Evolutionary conservation across 2,329 filamentous ascomycete species (phyloP).

Genomic region (Fusarium bulbicola): DNA sequence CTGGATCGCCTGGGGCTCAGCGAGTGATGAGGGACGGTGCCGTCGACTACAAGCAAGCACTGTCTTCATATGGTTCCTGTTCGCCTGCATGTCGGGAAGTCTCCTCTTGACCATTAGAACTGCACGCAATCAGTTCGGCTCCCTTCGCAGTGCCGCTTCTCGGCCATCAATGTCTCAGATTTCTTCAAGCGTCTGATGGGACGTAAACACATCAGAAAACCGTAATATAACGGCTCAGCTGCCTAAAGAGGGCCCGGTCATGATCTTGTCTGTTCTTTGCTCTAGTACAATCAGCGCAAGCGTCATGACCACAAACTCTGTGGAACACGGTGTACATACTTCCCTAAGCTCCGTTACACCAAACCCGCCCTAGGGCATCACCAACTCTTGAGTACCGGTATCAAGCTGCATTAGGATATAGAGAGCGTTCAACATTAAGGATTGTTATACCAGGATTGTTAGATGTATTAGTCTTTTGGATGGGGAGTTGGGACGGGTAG

Average conservation of each 20-base stretch:
- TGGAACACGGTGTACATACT: not conserved
- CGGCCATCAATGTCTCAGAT: conserved; percentile 67
- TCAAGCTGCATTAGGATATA: conserved; percentile 9
- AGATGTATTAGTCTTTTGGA: conserved; percentile 15
- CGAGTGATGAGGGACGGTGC: conserved; percentile 70
- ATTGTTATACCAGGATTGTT: conserved; percentile 9
- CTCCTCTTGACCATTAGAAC: conserved; percentile 65
- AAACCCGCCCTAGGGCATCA: not conserved
- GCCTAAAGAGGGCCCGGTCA: not conserved
- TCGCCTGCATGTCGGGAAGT: conserved; percentile 66
- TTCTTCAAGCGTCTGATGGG: conserved; percentile 51
- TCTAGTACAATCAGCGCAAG: not conserved
- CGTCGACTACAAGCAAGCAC: conserved; percentile 78
- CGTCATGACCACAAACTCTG: not conserved
- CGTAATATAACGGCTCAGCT: not conserved
- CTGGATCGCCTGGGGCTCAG: conserved; percentile 71
- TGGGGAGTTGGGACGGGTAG: not conserved
- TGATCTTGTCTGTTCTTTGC: not conserved
- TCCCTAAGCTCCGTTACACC: not conserved
- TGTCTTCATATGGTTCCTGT: conserved; percentile 84
- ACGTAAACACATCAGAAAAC: not conserved
- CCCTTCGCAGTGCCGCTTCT: conserved; percentile 49
- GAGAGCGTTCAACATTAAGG: conserved; percentile 4
- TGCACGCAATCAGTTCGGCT: conserved; percentile 57
- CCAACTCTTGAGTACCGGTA: conserved; percentile 9